phyloP scores from a whole-genome alignment of 2,329 filamentous ascomycete genomes.

The Lasiodiplodia theobromae region DNA sequence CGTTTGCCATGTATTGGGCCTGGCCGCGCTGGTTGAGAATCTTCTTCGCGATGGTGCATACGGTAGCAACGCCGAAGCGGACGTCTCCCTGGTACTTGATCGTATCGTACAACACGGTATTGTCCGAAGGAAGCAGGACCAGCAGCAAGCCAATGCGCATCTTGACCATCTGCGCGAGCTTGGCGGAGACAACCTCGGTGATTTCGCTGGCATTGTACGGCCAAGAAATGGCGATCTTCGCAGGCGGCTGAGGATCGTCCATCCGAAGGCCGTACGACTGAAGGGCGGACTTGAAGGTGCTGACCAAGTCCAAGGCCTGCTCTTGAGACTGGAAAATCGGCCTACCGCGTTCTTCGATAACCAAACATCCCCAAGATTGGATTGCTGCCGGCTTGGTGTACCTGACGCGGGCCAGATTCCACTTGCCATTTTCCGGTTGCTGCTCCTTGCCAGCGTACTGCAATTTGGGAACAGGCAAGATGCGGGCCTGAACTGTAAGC shows the following conservation, averaged over 20 bases:
- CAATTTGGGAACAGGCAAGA: constrained; percentile 68
- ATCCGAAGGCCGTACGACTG: constrained; percentile 20
- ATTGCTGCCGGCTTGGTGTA: constrained; percentile 39
- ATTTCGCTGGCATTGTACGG: constrained; percentile 21
- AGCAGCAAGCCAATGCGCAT: constrained; percentile 34
- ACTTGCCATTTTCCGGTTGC: constrained; percentile 61
- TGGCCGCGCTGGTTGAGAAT: constrained; percentile 51
- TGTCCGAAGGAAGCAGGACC: constrained; percentile 41
- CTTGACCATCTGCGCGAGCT: constrained; percentile 23
- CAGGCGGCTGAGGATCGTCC: constrained; percentile 10
- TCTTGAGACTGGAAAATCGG: constrained; percentile 15
- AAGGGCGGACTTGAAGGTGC: constrained; percentile 12
- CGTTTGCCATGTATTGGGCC: constrained; percentile 42
- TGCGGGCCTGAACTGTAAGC: constrained; percentile 75
- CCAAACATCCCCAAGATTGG: constrained; percentile 40
- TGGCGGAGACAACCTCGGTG: constrained; percentile 12
- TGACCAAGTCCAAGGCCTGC: constrained; percentile 13
- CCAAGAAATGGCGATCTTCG: constrained; percentile 21
- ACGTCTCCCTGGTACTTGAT: constrained; percentile 38
- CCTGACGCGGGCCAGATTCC: constrained; percentile 67
- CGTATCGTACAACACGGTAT: constrained; percentile 40
- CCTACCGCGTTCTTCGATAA: constrained; percentile 38
- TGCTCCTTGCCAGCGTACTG: constrained; percentile 58
- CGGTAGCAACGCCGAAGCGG: constrained; percentile 36
- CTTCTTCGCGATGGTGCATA: constrained; percentile 37